A percentile compares a stretch with the other conserved stretches of the same genome.
phyloP scores from a whole-genome alignment of 1,139 yeast species.

The Pneumocystis jirovecii region DNA sequence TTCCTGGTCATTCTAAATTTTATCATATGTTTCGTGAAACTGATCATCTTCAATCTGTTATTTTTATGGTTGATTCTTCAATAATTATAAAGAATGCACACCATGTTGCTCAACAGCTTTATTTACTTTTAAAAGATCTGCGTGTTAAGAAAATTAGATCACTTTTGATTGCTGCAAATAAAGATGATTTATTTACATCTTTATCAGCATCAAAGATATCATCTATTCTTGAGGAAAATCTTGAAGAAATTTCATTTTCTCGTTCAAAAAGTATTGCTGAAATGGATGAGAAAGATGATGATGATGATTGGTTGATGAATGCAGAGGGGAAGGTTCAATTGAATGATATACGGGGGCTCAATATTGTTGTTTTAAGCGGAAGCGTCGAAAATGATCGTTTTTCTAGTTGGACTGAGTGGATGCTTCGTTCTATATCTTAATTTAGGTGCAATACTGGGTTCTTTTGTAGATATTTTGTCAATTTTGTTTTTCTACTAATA shows the following conservation, averaged over 20 bases:
- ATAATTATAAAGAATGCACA: not conserved
- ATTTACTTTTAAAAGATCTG: not conserved
- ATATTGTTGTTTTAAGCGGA: not conserved
- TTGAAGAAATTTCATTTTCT: conserved; percentile 13
- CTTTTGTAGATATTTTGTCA: not conserved
- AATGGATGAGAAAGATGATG: not conserved
- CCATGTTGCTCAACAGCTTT: not conserved
- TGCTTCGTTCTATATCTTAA: not conserved
- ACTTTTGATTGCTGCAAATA: not conserved
- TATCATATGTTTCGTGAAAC: not conserved
- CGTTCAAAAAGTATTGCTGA: not conserved
- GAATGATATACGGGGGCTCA: not conserved
- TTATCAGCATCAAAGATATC: not conserved
- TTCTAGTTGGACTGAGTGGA: not conserved
- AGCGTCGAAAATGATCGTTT: not conserved
- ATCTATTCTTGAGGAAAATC: not conserved
- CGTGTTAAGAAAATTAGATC: not conserved
- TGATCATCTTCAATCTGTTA: not conserved
- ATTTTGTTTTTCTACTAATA: not conserved
- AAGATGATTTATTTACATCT: not conserved
- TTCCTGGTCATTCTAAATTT: not conserved
- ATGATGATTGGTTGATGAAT: not conserved
- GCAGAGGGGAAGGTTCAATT: not conserved
- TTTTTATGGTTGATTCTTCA: not conserved
- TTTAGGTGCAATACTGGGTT: not conserved